These are phyloP conservation scores for Globisporangium spiculum DNA, from an alignment of 352 stramenopile genomes.

Conservation along the genomic window DNA sequence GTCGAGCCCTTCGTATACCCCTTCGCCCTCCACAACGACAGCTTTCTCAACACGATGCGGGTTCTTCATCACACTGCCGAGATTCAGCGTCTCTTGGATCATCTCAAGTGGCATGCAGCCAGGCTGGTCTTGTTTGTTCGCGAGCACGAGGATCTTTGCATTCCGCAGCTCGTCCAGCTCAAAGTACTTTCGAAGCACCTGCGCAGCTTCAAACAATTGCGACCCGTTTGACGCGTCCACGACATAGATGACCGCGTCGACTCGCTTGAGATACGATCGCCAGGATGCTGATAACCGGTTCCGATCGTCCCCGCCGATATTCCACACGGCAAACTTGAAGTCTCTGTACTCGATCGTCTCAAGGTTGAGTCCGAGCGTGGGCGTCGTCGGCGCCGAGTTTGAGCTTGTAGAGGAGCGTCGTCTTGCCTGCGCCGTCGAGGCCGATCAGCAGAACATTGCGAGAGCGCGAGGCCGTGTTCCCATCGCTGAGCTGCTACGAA, in stretches of 20 bases:
- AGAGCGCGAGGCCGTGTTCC: not conserved
- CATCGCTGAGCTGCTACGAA: too few relatives aligned
- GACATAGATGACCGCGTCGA: conserved; percentile 79
- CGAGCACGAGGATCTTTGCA: conserved; percentile 44
- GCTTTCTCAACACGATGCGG: conserved; percentile 33
- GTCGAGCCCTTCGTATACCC: conserved; percentile 48
- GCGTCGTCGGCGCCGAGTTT: conserved; percentile 71
- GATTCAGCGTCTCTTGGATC: conserved; percentile 30
- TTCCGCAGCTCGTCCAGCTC: conserved; percentile 35
- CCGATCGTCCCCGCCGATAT: conserved; percentile 57
- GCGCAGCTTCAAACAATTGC: conserved; percentile 44
- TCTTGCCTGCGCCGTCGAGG: conserved; percentile 95
- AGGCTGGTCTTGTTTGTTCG: conserved; percentile 53
- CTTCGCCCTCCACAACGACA: conserved; percentile 28
- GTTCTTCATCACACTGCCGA: conserved; percentile 36
- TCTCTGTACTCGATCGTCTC: conserved; percentile 73
- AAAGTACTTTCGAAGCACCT: conserved; percentile 42
- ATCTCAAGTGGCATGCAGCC: conserved; percentile 28
- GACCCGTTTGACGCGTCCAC: conserved; percentile 60
- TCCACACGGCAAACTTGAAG: conserved; percentile 81
- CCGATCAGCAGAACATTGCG: conserved; percentile 84
- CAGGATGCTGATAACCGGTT: conserved; percentile 48
- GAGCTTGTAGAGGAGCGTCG: conserved; percentile 93
- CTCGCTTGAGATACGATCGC: conserved; percentile 59
- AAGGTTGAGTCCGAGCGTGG: conserved; percentile 89